Evolutionary conservation across 2,329 filamentous ascomycete genomes (phyloP).

Genomic region (Pestalotiopsis sp.): DNA sequence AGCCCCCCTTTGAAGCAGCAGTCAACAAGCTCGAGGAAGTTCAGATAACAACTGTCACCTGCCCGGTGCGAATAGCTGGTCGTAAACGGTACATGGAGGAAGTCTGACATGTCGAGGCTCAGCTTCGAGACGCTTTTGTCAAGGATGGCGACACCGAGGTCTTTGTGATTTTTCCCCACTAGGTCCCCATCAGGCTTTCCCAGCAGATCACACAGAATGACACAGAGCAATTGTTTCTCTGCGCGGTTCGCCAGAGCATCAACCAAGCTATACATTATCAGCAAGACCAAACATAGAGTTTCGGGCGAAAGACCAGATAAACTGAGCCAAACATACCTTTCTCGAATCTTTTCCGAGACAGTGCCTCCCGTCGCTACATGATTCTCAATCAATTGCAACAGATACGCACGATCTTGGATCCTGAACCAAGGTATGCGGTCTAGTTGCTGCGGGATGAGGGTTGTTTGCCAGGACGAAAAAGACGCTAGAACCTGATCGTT

Average conservation of each 20-base stretch:
- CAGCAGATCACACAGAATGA: neutral
- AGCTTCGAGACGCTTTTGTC: neutral
- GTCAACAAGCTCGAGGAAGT: conserved; percentile 1
- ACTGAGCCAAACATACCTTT: neutral
- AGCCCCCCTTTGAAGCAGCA: neutral
- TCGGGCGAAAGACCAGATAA: neutral
- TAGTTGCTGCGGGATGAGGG: neutral
- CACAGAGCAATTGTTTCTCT: neutral
- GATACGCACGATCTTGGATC: neutral
- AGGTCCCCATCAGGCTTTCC: neutral
- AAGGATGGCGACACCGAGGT: neutral
- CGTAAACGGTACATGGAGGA: neutral
- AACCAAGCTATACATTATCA: neutral
- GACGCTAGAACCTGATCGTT: neutral
- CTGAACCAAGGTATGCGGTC: neutral
- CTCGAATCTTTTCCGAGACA: neutral
- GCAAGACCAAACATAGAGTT: neutral
- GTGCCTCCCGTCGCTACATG: neutral
- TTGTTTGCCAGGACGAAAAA: neutral
- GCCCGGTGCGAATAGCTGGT: neutral
- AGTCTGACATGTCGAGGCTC: neutral
- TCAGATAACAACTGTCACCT: neutral
- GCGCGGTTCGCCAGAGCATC: neutral
- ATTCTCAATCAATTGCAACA: neutral
- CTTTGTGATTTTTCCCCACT: neutral